Evolutionary conservation across 2,329 filamentous ascomycete species (phyloP), one percentile per base, ranked within the genome.

Genomic region (Drechslerella dactyloides): DNA sequence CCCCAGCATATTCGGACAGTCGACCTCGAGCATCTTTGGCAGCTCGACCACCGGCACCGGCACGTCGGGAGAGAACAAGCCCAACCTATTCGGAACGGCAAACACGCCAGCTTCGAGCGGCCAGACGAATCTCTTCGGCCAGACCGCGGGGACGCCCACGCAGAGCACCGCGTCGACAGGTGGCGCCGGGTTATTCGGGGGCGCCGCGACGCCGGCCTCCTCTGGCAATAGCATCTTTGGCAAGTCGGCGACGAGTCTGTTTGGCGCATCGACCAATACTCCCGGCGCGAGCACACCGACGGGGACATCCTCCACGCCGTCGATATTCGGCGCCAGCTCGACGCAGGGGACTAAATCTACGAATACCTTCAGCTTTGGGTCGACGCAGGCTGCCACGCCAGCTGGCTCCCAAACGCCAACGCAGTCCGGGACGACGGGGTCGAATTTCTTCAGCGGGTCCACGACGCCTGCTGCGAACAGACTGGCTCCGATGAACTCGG

Each of bases 391-490:
- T 33, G 65, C 65, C 6, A 69, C 65, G 13, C 65, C 65, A 5
- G 33, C 58, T 2, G 58, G 65, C 8, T 62, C 65, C 50, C 42
- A 52, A 48, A 69, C 65, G 23, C 65, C 65, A 52, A 69, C 65
- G 8, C 65, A 63, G 21, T 63, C 65, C 21, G 50, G 44, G 40
- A 69, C 57, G 8, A 42, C 35, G 24, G 52, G 40, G n/a, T 58
- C 65, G 10, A 69, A 53, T 52, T 23, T 69, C n/a, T 69, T 69
- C n/a, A 42, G 13, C 35, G 65, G 65, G 50, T 55, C 60, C 17
- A 50, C 51, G n/a, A 58, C 65, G 21, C 65, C 65, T n/a, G 65
- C 65, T 23, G 57, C 65, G 13, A 69, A 63, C n/a, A 69, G 58
- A 11, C 7, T 62, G 11, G 58, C 62, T 30, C 44, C 44, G 52